Percentiles rank a stretch among this genome's conserved stretches.
These are phyloP conservation scores for Pezicula radicicola DNA, from an alignment of 2,329 filamentous ascomycete species.

Conservation along the genomic window DNA sequence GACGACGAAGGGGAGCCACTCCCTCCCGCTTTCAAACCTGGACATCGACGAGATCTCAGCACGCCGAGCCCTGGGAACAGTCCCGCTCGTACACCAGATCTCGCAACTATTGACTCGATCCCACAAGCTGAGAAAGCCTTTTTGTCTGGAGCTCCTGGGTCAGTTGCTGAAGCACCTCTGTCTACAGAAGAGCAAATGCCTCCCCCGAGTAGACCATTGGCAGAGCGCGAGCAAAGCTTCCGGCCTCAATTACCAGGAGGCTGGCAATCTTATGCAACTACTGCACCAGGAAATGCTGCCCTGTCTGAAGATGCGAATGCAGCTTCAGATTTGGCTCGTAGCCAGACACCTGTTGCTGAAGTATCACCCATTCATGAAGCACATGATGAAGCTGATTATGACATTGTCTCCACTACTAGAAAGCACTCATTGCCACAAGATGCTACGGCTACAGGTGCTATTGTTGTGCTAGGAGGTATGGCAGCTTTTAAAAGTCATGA, in stretches of 20 bases:
- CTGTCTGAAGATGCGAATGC: not conserved
- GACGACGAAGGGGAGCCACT: not conserved
- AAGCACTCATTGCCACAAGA: constrained; percentile 17
- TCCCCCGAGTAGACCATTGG: constrained; percentile 14
- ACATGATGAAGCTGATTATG: constrained; percentile 9
- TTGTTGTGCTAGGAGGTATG: constrained; percentile 41
- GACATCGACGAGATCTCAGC: constrained; percentile 54
- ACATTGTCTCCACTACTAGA: constrained; percentile 22
- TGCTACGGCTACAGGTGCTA: constrained; percentile 27
- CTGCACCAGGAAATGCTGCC: constrained; percentile 1
- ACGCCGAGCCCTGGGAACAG: constrained; percentile 57
- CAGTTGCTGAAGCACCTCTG: constrained; percentile 6
- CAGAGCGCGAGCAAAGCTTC: constrained; percentile 24
- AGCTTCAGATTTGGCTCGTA: not conserved
- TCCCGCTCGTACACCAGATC: constrained; percentile 54
- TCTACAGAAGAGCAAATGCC: constrained; percentile 6
- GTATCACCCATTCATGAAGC: not conserved
- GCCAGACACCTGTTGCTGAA: constrained; percentile 4
- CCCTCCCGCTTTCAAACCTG: constrained; percentile 41
- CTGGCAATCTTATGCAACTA: constrained; percentile 28
- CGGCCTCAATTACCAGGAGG: constrained; percentile 26
- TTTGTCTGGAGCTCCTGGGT: constrained; percentile 33
- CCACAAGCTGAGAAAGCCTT: constrained; percentile 41
- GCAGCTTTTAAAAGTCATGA: constrained; percentile 36
- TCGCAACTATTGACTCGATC: constrained; percentile 39